Base-by-base conservation (phyloP, 192 early-diverging fungal genomes). In the Neocallimastix lanati region DNA sequence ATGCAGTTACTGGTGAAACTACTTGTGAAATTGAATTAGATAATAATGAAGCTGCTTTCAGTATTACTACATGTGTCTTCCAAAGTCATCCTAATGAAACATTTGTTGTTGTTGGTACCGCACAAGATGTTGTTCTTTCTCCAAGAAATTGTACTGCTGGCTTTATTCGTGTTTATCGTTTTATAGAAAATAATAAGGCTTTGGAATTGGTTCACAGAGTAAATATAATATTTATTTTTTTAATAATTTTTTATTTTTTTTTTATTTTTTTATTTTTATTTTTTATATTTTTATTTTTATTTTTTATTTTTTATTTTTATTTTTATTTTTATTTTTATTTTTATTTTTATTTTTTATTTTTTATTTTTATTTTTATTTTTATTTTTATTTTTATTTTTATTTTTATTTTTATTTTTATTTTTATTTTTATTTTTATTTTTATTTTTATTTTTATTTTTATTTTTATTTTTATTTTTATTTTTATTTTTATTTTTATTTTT, bases 61-160 rank as follows among this genome's bases (percentile, higher is more conserved):
- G 84, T 77, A 28, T 85, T 25, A 79, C 82, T 6, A 77, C 81
- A 13, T 83, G 82, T 77, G 36, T 80, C 16, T 85, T 85, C 81
- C 77, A 85, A 50, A 80, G 77, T 28, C 85, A 85, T 0, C 84
- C 84, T 21, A 83, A 83, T 58, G 92, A 94, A 30, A 80, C 86
- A 28, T 92, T 92, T 78, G 84, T 95, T 76, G 90, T 93, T 5
- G 94, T 98, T n/a, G 96, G 96, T 28, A 93, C 93, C 1, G 96
- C 88, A 1, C 86, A 87, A 76, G 88, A 90, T 80, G 84, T 96
- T 76, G 87, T 86, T 7, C 81, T 95, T 28, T 78, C 86, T 13
- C 96, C 96, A 27, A 85, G 91, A 28, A 87, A 86, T 4, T 90
- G 91, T 83, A 86, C 86, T n/a, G 84, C 86, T 25, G 95, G 92